phyloP scores from a whole-genome alignment of 176 grass and related monocot genomes.

The Hsuehochloa calcarea region DNA sequence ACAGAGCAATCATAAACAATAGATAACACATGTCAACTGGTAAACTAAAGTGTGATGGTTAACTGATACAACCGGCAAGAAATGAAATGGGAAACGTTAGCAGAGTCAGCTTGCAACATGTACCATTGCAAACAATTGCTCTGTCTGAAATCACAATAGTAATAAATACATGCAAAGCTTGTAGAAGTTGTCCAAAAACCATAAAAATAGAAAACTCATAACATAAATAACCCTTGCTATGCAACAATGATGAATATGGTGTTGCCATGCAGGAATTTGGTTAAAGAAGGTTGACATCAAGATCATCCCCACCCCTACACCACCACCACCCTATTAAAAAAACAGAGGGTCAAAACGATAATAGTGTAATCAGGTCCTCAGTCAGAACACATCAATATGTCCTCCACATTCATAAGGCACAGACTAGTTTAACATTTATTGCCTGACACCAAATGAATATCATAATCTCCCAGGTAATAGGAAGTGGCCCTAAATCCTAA shows the following conservation, averaged over 20 bases:
- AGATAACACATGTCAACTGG: no score
- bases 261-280: neutral
- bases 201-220: neutral
- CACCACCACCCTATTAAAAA: neutral
- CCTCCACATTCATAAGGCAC: neutral
- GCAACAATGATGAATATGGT: neutral
- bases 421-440: neutral
- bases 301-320: neutral
- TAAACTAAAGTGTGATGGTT: neutral
- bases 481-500: neutral
- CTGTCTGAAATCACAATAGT: neutral
- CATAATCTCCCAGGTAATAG: conserved; percentile 2
- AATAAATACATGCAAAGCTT: neutral
- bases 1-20: neutral
- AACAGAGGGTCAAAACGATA: neutral
- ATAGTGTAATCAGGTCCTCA: neutral
- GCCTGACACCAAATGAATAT: neutral
- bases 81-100: neutral
- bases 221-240: neutral
- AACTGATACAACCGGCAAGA: neutral
- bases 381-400: neutral
- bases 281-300: neutral
- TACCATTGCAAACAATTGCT: neutral
- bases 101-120: neutral
- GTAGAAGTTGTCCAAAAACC: neutral